A percentile compares a stretch with the other conserved stretches of the same genome.
phyloP scores from a whole-genome alignment of 441 rosid genomes.

The Pelargonium fulgidum region DNA sequence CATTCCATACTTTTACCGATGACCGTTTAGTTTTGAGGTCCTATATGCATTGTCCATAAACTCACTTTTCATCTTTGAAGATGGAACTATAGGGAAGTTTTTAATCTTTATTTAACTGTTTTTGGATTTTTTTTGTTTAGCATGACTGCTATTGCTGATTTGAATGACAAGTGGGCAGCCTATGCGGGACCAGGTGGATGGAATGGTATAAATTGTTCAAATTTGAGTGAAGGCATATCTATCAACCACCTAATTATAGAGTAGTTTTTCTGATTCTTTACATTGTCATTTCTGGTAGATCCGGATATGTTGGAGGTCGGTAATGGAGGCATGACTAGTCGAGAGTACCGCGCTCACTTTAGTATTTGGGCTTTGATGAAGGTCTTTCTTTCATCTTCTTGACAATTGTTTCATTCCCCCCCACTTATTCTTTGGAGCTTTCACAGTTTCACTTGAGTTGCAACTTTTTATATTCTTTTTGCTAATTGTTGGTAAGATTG shows the following conservation, averaged over 20 bases:
- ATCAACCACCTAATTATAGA: neutral
- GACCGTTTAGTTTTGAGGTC: too few species aligned
- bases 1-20: too few species aligned
- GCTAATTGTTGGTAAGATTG: too few species aligned
- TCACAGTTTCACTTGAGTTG: neutral
- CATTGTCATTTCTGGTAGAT: conserved; percentile 39
- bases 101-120: neutral
- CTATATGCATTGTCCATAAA: too few species aligned
- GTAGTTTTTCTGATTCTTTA: conserved; percentile 12
- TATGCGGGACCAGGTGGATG: conserved; percentile 99
- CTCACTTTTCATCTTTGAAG: neutral
- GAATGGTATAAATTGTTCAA: conserved; percentile 55
- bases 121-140: conserved; percentile 31
- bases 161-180: conserved; percentile 89
- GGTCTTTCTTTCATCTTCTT: conserved; percentile 30
- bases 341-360: conserved; percentile 84
- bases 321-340: conserved; percentile 92
- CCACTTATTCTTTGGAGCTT: neutral
- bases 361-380: conserved; percentile 99
- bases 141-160: conserved; percentile 85
- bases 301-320: conserved; percentile 99
- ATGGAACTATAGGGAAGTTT: neutral
- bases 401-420: conserved; percentile 5
- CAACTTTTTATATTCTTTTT: neutral
- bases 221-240: neutral